phyloP scores from a whole-genome alignment of 345 rosid species.

The Trapa incisa region DNA sequence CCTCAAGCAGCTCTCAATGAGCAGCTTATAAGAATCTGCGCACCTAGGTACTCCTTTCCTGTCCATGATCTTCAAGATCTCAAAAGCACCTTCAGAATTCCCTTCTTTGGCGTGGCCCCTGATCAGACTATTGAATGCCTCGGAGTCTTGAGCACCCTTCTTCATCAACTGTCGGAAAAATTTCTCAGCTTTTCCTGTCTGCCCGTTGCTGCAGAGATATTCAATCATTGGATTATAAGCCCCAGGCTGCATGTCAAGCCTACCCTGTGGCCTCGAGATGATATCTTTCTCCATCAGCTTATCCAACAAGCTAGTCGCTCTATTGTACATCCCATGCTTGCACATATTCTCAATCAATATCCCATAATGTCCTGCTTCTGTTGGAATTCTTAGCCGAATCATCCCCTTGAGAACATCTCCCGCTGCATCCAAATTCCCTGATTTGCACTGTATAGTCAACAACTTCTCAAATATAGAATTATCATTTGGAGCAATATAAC shows the following conservation, averaged over 20 bases:
- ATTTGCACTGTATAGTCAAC: slow-evolving; percentile 44
- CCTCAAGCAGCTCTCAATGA: slow-evolving; percentile 75
- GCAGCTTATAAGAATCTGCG: slow-evolving; percentile 51
- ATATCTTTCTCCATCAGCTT: slow-evolving; percentile 67
- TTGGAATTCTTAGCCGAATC: slow-evolving; percentile 57
- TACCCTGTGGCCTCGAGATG: slow-evolving; percentile 56
- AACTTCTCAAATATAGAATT: slow-evolving; percentile 55
- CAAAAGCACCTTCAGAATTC: slow-evolving; percentile 60
- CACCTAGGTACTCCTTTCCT: slow-evolving; percentile 68
- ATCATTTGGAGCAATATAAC: slow-evolving; percentile 56
- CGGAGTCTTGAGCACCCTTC: slow-evolving; percentile 58
- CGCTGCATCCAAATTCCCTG: slow-evolving; percentile 64
- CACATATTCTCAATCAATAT: slow-evolving; percentile 63
- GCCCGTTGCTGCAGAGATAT: slow-evolving; percentile 59
- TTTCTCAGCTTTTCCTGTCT: slow-evolving; percentile 65
- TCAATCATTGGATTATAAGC: slow-evolving; percentile 61
- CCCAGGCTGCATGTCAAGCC: slow-evolving; percentile 45
- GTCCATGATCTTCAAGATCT: slow-evolving; percentile 72
- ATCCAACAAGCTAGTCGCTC: slow-evolving; percentile 59
- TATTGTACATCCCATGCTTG: slow-evolving; percentile 50
- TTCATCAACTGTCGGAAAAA: slow-evolving; percentile 86
- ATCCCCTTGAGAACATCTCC: slow-evolving; percentile 66
- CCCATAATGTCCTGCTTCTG: slow-evolving; percentile 82
- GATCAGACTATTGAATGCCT: slow-evolving; percentile 61
- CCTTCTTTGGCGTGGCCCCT: slow-evolving; percentile 84